Evolutionary conservation across 2,329 filamentous ascomycete species (phyloP).

Genomic region (Aaosphaeria pasadenensis): DNA sequence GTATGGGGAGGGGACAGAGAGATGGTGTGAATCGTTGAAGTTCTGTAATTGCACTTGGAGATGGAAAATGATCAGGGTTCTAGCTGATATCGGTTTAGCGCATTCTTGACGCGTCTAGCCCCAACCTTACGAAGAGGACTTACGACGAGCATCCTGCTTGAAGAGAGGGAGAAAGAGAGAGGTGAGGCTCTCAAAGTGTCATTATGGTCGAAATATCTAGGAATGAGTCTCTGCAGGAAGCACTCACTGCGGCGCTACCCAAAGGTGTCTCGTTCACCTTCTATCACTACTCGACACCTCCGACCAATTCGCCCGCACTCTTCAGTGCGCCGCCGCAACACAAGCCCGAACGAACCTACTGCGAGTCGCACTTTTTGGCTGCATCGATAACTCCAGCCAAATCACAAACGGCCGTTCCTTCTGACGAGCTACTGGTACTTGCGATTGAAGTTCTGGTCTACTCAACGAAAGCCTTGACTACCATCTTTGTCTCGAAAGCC

Average conservation of each 20-base stretch:
- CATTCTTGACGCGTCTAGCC: conserved; percentile 3
- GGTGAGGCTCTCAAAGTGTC: conserved; percentile 1
- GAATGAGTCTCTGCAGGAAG: conserved; percentile 33
- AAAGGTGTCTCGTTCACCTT: conserved; percentile 61
- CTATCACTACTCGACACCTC: conserved; percentile 85
- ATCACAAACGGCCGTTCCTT: conserved; percentile 11
- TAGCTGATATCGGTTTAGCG: neutral
- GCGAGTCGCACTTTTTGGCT: conserved; percentile 77
- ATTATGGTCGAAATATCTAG: conserved; percentile 24
- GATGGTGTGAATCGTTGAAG: too few species aligned
- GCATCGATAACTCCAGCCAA: conserved; percentile 48
- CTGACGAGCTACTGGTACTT: conserved; percentile 65
- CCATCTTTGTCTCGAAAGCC: conserved; percentile 92
- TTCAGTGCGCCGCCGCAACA: conserved; percentile 74
- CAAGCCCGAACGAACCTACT: conserved; percentile 73
- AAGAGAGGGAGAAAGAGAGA: neutral
- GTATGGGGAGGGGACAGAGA: too few species aligned
- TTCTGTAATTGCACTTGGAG: neutral
- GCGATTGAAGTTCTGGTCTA: conserved; percentile 88
- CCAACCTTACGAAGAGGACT: neutral
- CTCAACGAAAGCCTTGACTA: conserved; percentile 73
- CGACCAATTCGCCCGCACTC: conserved; percentile 69
- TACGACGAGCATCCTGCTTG: neutral
- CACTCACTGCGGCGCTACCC: conserved; percentile 53
- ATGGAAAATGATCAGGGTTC: neutral